Evolutionary conservation across 1,139 yeast species (phyloP), one percentile per base, ranked within the genome.

Genomic region (Candida sp.): DNA sequence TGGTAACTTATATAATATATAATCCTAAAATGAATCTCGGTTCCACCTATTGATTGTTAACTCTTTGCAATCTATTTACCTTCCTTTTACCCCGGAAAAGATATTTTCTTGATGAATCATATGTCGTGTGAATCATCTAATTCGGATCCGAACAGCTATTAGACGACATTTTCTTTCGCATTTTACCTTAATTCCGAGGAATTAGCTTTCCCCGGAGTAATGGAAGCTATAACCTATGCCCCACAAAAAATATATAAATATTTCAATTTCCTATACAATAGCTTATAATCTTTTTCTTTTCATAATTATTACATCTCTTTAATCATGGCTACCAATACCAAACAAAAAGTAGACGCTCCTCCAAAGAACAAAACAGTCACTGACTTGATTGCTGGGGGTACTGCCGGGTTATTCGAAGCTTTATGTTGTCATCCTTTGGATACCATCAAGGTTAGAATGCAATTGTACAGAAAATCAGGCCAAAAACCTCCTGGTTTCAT

Each of bases 371-470:
- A 61, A 47, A 63, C 75, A 36, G 81, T 85, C 35, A 79, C 87
- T 48, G 96, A 90, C 64, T 78, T 91, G 57, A 75, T 90, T 44
- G 95, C 98, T 39, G 99, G 99, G 54, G 99, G 99, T 58, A 84
- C 95, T 11, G 99, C 99, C 19, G 99, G 99, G 49, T 76, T 91
- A 49, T 88, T 90, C 63, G 99, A 93, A 71, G 99, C 98, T 21
- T 77, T 93, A 53, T 84, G 95, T 64, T 93, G 99, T 67, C 99
- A 93, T 65, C 98, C 98, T 11, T 78, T 91, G 58, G 93, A 85
- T 59, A 93, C 99, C 40, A 88, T 93, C 64, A 93, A 93, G 69
- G 99, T 93, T 50, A 81, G 98, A 63, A 91, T 91, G 98, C 98
- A 91, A 68, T 79, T 91, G 57, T 83, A 85, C 61, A 78, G 76